phyloP scores from a whole-genome alignment of 495 filamentous ascomycete genomes.

The Penicillium desertorum region DNA sequence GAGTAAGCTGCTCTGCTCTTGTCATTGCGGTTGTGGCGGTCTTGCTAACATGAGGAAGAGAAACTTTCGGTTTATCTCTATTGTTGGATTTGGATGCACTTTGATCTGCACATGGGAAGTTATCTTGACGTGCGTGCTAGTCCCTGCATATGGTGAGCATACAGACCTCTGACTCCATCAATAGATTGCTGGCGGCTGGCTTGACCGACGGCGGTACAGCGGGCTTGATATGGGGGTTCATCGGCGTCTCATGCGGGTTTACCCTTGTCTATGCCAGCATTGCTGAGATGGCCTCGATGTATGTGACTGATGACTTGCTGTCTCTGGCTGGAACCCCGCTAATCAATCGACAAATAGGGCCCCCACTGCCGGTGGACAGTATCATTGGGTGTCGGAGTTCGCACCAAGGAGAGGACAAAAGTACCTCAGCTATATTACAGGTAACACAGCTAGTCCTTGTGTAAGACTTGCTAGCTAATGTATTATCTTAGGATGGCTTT shows the following conservation, averaged over 20 bases:
- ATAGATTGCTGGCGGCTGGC: conserved; percentile 41
- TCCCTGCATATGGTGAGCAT: neutral
- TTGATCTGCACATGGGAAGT: conserved; percentile 51
- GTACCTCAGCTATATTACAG: conserved; percentile 60
- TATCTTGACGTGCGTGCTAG: conserved; percentile 41
- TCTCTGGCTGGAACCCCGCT: neutral
- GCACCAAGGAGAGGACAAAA: conserved; percentile 54
- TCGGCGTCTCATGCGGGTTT: conserved; percentile 49
- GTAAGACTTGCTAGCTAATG: neutral
- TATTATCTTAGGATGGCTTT: conserved; percentile 53
- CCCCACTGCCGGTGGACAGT: conserved; percentile 52
- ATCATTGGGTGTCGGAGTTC: conserved; percentile 62
- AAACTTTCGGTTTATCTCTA: conserved; percentile 51
- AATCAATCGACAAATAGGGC: conserved; percentile 31
- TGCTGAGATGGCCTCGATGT: conserved; percentile 60
- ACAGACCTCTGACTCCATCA: conserved; percentile 11
- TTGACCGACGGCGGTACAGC: conserved; percentile 57
- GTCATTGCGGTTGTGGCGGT: neutral
- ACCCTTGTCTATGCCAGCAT: conserved; percentile 51
- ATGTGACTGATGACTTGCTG: conserved; percentile 14
- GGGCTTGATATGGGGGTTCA: conserved; percentile 57
- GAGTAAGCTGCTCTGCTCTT: conserved; percentile 27
- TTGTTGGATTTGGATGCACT: conserved; percentile 48
- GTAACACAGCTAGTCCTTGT: conserved; percentile 22
- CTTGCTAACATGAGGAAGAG: conserved; percentile 33